Evolutionary conservation across 2,329 filamentous ascomycete genomes (phyloP).

Genomic region (Coniochaeta ligniaria): DNA sequence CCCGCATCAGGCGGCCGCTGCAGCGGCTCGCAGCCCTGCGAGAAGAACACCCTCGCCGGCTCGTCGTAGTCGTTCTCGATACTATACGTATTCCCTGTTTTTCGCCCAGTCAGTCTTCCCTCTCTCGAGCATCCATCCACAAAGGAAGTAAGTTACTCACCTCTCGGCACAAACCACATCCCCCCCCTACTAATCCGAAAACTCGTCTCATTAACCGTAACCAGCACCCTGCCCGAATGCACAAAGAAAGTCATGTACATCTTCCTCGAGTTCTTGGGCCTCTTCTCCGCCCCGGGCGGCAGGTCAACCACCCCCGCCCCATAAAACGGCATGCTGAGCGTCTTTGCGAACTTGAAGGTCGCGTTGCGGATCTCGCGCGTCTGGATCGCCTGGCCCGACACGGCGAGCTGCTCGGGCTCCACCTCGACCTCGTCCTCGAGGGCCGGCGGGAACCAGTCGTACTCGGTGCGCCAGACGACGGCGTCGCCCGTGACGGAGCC

Average conservation of each 20-base stretch:
- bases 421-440: conserved; percentile 49
- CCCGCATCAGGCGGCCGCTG: background rate
- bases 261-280: conserved; percentile 83
- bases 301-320: conserved; percentile 86
- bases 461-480: conserved; percentile 54
- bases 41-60: conserved; percentile 80
- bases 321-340: conserved; percentile 77
- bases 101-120: background rate
- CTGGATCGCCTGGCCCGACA: conserved; percentile 48
- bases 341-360: conserved; percentile 83
- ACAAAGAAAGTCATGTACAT: conserved; percentile 99
- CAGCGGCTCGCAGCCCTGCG: conserved; percentile 65
- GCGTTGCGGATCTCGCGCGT: conserved; percentile 54
- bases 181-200: conserved; percentile 85
- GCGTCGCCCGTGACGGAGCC: conserved; percentile 59
- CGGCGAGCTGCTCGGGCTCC: conserved; percentile 47
- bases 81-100: conserved; percentile 84
- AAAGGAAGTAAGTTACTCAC: conserved; percentile 42
- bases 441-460: conserved; percentile 44
- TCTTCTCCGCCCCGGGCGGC: conserved; percentile 75
- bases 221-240: conserved; percentile 71
- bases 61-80: conserved; percentile 73
- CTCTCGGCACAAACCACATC: conserved; percentile 90
- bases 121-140: background rate
- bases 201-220: conserved; percentile 65